Conservation (phyloP, 2,329 filamentous ascomycete species). For the Microsporum audouinii region DNA sequence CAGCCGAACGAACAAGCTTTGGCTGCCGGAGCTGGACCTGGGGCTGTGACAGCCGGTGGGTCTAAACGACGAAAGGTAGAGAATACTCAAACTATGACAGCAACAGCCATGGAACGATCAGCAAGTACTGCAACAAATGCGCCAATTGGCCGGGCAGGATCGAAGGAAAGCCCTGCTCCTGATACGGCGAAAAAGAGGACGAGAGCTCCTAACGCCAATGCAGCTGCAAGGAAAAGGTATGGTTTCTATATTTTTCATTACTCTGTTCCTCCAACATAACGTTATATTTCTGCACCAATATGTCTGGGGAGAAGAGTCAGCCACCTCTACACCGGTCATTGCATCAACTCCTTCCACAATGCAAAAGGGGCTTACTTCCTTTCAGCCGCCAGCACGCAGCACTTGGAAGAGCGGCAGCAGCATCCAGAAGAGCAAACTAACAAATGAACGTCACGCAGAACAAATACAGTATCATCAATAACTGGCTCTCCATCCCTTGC, state of each 20-base stretch:
- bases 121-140: conserved; percentile 26
- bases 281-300: not conserved
- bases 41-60: conserved; percentile 31
- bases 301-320: not conserved
- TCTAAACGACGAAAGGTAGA: conserved; percentile 74
- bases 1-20: not conserved
- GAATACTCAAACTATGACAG: conserved; percentile 39
- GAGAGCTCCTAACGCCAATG: conserved; percentile 58
- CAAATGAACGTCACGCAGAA: conserved; percentile 22
- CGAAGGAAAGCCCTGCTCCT: conserved; percentile 56
- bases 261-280: not conserved
- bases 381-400: not conserved
- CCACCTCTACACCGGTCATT: not conserved
- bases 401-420: not conserved
- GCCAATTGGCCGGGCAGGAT: conserved; percentile 26
- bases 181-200: conserved; percentile 60
- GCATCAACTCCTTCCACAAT: not conserved
- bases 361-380: not conserved
- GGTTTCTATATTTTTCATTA: conserved; percentile 14
- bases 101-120: conserved; percentile 30
- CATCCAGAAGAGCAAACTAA: not conserved
- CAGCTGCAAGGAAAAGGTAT: conserved; percentile 61
- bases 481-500: conserved; percentile 57
- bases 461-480: conserved; percentile 38
- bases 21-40: conserved; percentile 4